Evolutionary conservation across 2,329 filamentous ascomycete species (phyloP).

Genomic region (Cladosporium sp.): DNA sequence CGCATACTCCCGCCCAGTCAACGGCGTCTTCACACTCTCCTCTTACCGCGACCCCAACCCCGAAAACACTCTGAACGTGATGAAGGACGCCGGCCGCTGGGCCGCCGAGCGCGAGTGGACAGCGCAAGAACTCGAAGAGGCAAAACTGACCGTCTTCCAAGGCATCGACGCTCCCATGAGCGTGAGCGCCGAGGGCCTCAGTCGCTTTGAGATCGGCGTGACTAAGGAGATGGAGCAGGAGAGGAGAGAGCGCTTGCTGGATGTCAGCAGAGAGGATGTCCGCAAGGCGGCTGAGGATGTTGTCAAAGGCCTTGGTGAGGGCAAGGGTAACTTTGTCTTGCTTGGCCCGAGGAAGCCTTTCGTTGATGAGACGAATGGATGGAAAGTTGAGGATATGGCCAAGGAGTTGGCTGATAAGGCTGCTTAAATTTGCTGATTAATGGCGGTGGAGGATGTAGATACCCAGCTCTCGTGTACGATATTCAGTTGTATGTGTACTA

Average conservation of each 20-base stretch:
- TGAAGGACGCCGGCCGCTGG: constrained; percentile 79
- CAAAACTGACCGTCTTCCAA: constrained; percentile 94
- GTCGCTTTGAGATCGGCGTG: constrained; percentile 79
- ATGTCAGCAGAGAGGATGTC: constrained; percentile 80
- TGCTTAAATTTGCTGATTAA: constrained; percentile 2
- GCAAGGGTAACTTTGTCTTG: constrained; percentile 19
- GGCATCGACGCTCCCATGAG: constrained; percentile 82
- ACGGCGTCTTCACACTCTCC: constrained; percentile 90
- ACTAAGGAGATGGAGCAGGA: constrained; percentile 86
- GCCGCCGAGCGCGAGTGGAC: constrained; percentile 80
- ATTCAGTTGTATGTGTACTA: neutral
- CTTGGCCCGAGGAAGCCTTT: constrained; percentile 59
- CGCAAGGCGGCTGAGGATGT: constrained; percentile 79
- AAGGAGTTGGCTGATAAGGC: constrained; percentile 15
- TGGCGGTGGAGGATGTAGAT: constrained; percentile 12
- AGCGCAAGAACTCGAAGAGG: constrained; percentile 85
- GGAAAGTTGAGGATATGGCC: constrained; percentile 73
- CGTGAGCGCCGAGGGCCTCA: constrained; percentile 85
- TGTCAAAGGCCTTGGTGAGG: constrained; percentile 48
- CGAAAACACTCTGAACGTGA: constrained; percentile 80
- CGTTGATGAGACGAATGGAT: constrained; percentile 62
- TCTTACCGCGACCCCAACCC: constrained; percentile 97
- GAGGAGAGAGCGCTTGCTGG: constrained; percentile 79
- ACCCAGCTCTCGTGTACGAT: constrained; percentile 19
- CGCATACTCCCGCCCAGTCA: constrained; percentile 75